Evolutionary conservation across 2,329 filamentous ascomycete genomes (phyloP).

Genomic region (Aspergillus fijiensis): DNA sequence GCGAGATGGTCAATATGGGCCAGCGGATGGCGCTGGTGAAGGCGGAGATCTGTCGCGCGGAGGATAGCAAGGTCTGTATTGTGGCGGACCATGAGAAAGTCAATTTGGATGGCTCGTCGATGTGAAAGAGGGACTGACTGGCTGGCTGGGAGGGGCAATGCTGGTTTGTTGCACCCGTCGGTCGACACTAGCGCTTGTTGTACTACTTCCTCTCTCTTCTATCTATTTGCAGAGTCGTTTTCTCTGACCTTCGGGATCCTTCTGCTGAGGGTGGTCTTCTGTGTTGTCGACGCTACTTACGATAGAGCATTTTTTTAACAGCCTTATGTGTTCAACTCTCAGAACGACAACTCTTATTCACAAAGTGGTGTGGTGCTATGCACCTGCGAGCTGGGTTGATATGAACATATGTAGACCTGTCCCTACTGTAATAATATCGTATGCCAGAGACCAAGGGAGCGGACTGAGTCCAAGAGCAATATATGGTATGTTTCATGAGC

Average conservation of each 20-base stretch:
- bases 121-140: constrained; percentile 1
- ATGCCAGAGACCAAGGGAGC: constrained; percentile 2
- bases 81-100: constrained; percentile 66
- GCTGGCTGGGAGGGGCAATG: too few relatives aligned
- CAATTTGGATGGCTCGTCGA: constrained; percentile 53
- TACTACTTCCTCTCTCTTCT: neutral
- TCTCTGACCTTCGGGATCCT: neutral
- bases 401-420: neutral
- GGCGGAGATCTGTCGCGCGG: constrained; percentile 54
- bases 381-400: neutral
- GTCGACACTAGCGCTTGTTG: neutral
- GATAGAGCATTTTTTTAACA: neutral
- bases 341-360: neutral
- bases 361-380: neutral
- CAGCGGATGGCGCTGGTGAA: constrained; percentile 54
- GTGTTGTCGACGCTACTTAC: neutral
- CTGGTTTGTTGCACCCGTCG: too few relatives aligned
- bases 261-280: neutral
- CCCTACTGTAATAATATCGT: constrained; percentile 6
- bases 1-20: constrained; percentile 60
- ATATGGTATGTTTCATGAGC: constrained; percentile 22
- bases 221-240: too few relatives aligned
- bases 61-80: constrained; percentile 53
- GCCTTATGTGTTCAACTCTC: neutral
- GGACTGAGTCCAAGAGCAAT: constrained; percentile 13